These are phyloP conservation scores for Chlorella vulgaris DNA, from an alignment of 139 green algal genomes.

Conservation along the genomic window DNA sequence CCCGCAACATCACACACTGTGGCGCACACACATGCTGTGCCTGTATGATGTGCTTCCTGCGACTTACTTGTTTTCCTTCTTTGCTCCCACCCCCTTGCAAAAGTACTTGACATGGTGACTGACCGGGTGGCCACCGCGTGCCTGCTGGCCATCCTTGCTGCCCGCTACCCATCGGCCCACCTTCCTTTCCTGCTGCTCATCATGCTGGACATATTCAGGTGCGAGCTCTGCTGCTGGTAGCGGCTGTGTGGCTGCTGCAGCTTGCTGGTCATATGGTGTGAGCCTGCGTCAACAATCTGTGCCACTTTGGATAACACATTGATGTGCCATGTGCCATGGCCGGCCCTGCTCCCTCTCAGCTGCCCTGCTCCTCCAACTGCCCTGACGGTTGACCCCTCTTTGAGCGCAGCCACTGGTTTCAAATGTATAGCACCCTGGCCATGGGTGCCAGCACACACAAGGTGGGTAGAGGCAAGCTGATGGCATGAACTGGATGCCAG, in stretches of 20 bases:
- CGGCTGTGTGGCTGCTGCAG: neutral
- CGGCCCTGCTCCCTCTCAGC: neutral
- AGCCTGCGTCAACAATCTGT: neutral
- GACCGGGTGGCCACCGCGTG: slow-evolving; percentile 90
- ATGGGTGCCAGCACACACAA: slow-evolving; percentile 79
- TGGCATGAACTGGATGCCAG: neutral
- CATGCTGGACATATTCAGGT: slow-evolving; percentile 87
- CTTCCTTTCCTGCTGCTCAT: slow-evolving; percentile 74
- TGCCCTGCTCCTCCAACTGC: neutral
- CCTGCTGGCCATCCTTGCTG: slow-evolving; percentile 81
- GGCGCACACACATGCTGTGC: no score
- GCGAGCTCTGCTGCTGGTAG: neutral
- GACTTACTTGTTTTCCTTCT: no score
- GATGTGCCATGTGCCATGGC: neutral
- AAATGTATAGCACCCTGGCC: slow-evolving; percentile 84
- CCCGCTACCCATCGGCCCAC: slow-evolving; percentile 61
- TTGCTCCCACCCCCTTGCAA: neutral
- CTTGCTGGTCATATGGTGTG: neutral
- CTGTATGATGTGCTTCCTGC: no score
- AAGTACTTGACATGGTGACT: slow-evolving; percentile 98
- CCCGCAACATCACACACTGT: no score
- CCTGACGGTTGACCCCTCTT: neutral
- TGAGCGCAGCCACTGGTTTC: slow-evolving; percentile 87
- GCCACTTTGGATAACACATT: neutral
- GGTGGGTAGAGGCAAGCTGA: slow-evolving; percentile 41